Base-by-base conservation (phyloP, 139 green algal species). In the Micromonas commoda region DNA sequence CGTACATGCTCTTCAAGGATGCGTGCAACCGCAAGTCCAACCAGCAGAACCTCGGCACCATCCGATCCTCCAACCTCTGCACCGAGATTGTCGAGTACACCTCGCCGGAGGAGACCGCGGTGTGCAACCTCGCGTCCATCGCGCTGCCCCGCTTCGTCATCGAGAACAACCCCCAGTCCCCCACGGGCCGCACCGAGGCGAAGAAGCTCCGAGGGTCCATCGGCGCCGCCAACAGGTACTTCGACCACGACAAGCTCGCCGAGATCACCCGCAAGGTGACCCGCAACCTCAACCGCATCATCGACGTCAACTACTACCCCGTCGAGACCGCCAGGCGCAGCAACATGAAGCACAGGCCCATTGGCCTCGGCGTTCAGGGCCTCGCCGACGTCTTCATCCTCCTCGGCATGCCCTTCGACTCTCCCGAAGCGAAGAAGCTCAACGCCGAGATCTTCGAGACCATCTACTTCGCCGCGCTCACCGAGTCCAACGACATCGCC, bases 1-100 rank as follows among this genome's bases (percentile, higher is more conserved):
- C 95, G 9, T 99, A 97, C 90, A 99, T 99, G 94, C 89, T 99
- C 45, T 99, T 91, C 92, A 99, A 99, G 91, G 95, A 98, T 82
- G 78, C 81, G 16, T 96, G 90, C 92, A 98, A 98, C 88, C 82
- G 89, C 83, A 98, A 98, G 87, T 91, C 84, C 83, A 98, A 98
- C 87, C 94, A 98, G 89, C 73, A 86, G 76, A 89, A 91, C 76
- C 79, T 90, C 45, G 95, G 95, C 78, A 99, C 95, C 72, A 99
- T 99, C 89, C 96, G 96, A 84, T 97, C 89, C 81, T 93, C 84
- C 86, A 99, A 99, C 89, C 91, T 99, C 39, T 99, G 95, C 91
- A 99, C 95, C 0, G 95, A 99, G 85, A 99, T 99, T 78, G 82
- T 99, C 32, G 93, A 99, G 88, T 99, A 94, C 91, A 96, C 90